Evolutionary conservation across 2,329 filamentous ascomycete genomes (phyloP).

Genomic region (Alternaria consortialis): DNA sequence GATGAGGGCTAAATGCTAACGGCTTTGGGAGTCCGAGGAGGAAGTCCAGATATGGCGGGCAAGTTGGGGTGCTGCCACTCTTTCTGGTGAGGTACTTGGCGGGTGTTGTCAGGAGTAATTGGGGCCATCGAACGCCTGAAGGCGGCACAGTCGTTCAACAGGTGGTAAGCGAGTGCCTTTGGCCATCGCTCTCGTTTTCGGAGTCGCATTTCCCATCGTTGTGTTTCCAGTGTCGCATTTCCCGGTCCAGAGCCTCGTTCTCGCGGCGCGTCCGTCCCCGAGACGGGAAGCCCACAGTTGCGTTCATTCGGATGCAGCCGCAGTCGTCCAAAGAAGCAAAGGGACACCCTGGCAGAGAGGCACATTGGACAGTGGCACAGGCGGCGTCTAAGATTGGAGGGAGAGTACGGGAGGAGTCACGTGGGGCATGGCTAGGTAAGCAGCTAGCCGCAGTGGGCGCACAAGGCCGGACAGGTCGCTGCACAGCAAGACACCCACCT

Average conservation of each 20-base stretch:
- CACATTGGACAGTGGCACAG: neutral
- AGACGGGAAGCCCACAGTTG: conserved; percentile 17
- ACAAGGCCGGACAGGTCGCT: neutral
- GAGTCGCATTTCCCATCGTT: neutral
- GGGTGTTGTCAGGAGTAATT: neutral
- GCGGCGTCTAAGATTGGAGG: neutral
- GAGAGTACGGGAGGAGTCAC: neutral
- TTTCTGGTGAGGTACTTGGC: neutral
- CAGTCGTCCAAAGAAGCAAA: conserved; percentile 11
- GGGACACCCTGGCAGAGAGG: neutral
- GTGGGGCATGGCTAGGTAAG: conserved; percentile 7
- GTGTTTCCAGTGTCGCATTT: neutral
- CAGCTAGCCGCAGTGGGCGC: conserved; percentile 14
- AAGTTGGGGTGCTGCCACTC: conserved; percentile 2
- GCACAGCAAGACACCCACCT: neutral
- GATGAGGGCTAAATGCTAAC: conserved; percentile 1
- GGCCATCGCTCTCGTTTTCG: neutral
- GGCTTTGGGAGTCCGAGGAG: neutral
- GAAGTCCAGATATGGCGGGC: conserved; percentile 1
- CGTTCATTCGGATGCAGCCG: conserved; percentile 14
- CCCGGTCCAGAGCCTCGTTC: conserved; percentile 2
- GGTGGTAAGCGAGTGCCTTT: neutral
- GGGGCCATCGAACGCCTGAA: neutral
- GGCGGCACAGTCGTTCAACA: conserved; percentile 6
- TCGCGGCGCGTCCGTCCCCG: conserved; percentile 10